phyloP scores from a whole-genome alignment of 805 yeast genomes.

The Wickerhamiella qilinensis region DNA sequence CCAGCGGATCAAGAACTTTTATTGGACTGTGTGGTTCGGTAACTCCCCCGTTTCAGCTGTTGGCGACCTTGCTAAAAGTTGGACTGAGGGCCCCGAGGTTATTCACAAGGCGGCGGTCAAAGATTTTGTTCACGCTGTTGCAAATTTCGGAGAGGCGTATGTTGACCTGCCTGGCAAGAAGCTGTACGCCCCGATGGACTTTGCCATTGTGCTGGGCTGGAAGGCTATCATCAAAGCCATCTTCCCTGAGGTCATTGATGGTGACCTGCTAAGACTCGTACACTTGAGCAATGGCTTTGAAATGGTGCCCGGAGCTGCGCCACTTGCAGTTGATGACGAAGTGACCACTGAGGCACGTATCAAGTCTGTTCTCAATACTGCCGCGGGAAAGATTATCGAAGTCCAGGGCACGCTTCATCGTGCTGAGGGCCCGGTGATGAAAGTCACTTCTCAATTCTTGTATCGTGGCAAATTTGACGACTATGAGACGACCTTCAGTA shows the following conservation, averaged over 20 bases:
- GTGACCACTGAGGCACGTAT: conserved; percentile 73
- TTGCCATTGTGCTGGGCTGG: conserved; percentile 98
- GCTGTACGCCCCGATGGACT: conserved; percentile 95
- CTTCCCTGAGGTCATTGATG: conserved; percentile 92
- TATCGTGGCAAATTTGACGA: conserved; percentile 87
- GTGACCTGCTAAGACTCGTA: conserved; percentile 84
- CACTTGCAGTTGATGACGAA: conserved; percentile 74
- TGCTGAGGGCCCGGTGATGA: conserved; percentile 69
- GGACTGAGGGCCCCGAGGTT: conserved; percentile 38
- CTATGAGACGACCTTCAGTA: conserved; percentile 83
- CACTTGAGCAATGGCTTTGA: conserved; percentile 90
- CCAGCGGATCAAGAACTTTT: conserved; percentile 82
- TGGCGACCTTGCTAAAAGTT: conserved; percentile 48
- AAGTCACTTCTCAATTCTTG: conserved; percentile 86
- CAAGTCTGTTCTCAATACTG: conserved; percentile 76
- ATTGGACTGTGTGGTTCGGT: conserved; percentile 97
- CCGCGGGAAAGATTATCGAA: conserved; percentile 89
- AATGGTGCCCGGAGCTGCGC: conserved; percentile 83
- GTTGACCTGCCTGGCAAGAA: conserved; percentile 62
- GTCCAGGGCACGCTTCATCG: conserved; percentile 80
- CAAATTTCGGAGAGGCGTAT: conserved; percentile 92
- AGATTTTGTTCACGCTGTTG: conserved; percentile 92
- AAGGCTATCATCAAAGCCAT: conserved; percentile 94
- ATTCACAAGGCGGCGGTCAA: conserved; percentile 66
- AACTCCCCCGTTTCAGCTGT: conserved; percentile 38